These are phyloP conservation scores for Linnemannia exigua DNA, from an alignment of 192 early-diverging fungal genomes.

Conservation along the genomic window DNA sequence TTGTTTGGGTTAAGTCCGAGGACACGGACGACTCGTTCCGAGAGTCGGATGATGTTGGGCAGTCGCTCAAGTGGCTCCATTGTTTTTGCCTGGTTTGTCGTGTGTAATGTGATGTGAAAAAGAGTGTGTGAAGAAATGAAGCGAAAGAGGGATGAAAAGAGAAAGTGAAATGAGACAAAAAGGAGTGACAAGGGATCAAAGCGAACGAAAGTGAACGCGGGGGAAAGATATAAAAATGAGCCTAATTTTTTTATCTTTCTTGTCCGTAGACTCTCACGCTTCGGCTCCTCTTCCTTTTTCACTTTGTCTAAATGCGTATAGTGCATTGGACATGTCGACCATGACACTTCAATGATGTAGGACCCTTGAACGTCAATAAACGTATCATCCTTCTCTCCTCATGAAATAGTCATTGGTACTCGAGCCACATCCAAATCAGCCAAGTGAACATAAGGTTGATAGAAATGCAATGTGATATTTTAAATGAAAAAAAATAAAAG, in stretches of 20 bases:
- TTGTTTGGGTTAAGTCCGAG: conserved; percentile 85
- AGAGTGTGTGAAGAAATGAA: background rate
- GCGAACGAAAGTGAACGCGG: no score
- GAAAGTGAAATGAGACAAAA: background rate
- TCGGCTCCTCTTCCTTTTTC: background rate
- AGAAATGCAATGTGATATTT: conserved; percentile 1
- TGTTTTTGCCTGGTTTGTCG: background rate
- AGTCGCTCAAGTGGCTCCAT: conserved; percentile 67
- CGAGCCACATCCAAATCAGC: background rate
- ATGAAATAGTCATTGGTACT: background rate
- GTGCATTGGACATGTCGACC: no score
- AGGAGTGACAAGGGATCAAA: no score
- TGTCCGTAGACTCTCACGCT: background rate
- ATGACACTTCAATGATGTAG: background rate
- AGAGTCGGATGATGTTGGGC: conserved; percentile 69
- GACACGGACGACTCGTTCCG: conserved; percentile 73
- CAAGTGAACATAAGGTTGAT: no score
- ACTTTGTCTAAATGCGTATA: no score
- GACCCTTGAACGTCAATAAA: background rate
- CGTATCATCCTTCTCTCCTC: background rate
- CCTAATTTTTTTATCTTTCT: background rate
- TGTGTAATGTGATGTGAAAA: no score
- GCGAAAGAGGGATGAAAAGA: background rate
- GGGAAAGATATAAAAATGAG: background rate
- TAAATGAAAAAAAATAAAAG: background rate